Evolutionary conservation across 371 early-diverging fungal species (phyloP), one percentile per base, ranked within the genome.

Genomic region (Saksenaea vasiformis): DNA sequence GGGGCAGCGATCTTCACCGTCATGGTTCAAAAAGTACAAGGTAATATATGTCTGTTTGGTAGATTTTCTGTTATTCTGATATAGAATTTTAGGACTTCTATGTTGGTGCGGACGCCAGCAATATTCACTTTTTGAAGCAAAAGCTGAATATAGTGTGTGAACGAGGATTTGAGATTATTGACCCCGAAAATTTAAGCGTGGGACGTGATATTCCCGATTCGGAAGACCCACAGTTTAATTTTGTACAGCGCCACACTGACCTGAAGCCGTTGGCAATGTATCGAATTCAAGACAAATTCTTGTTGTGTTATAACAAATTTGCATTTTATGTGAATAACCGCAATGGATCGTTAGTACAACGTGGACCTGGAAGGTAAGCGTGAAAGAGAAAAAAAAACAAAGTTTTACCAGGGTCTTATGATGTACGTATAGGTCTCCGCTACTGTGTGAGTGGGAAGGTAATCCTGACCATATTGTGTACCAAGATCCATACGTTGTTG

Each of bases 261-360:
- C 59, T 90, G 69, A 82, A 86, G 51, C 96, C 98, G 2, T 82
- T 96, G 47, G 89, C 93, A 17, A 88, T 97, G 70, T 96, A 92
- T 75, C 86, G 94, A 41, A 85, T 95, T 26, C 76, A 72, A 35
- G 86, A 90, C 54, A 79, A 74, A 47, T 82, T 95, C 71, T 71
- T 97, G 56, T 81, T 96, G 38, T 96, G 96, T 70, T 97, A 95
- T 74, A 91, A 94, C 41, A 93, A 93, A 63, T 94, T 95, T 81
- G 95, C 90, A 1, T 96, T 97, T 70, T 95, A 90, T 66, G 94
- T 97, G 47, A 91, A 96, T 74, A 90, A 91, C 65, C 76, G 78
- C 36, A 76, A 76, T 58, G 82, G 82, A 8, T 77, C 79, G 24
- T 35, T 82, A 22, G 82, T 78, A 5, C 67, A 64, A 22, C 70